A percentile compares a stretch with the other conserved stretches of the same genome.
Evolutionary conservation across 176 grass and related monocot genomes (phyloP).

Genomic region (Oryza coarctata): DNA sequence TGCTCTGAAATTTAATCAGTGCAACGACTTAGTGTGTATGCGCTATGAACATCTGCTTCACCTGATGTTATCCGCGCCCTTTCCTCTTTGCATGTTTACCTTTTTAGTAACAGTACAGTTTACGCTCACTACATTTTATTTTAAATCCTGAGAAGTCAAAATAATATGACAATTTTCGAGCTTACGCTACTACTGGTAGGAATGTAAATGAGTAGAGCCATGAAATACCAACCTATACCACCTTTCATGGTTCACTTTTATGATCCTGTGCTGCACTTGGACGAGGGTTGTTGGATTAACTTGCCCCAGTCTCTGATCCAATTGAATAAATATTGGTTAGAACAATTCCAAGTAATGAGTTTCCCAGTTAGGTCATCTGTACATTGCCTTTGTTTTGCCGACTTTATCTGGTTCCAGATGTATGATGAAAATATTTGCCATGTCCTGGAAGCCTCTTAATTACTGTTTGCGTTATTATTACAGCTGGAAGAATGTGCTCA

Average conservation of each 20-base stretch:
- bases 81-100: not conserved
- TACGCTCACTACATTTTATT: not conserved
- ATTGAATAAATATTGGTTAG: not conserved
- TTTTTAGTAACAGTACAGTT: not conserved
- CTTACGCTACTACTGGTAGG: no score
- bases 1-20: no score
- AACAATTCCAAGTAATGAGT: not conserved
- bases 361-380: not conserved
- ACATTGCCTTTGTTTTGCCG: not conserved
- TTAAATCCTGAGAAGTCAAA: no score
- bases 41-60: no score
- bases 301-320: not conserved
- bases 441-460: not conserved
- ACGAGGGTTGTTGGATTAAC: not conserved
- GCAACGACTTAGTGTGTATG: no score
- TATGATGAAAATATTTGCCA: not conserved
- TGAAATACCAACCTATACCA: not conserved
- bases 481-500: slow-evolving; percentile 64
- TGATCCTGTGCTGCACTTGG: no score
- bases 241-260: not conserved
- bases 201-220: not conserved
- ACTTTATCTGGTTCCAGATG: not conserved
- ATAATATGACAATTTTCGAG: no score
- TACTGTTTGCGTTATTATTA: slow-evolving; percentile 18
- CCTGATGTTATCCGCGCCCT: not conserved